Evolutionary conservation across 2,329 filamentous ascomycete genomes (phyloP), one percentile per base, ranked within the genome.

Genomic region (Penicillium sp.): DNA sequence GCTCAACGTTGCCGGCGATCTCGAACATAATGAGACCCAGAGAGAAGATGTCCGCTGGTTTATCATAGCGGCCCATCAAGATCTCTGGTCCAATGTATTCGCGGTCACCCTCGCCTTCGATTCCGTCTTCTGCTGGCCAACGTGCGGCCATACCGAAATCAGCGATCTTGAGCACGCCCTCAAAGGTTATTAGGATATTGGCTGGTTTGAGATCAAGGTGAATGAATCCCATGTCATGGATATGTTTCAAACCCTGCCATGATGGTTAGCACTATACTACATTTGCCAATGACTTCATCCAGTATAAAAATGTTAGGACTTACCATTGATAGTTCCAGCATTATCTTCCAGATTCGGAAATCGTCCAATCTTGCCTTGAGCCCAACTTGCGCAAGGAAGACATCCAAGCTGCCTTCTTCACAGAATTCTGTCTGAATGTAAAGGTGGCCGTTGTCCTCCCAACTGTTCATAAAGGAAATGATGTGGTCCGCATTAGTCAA

Each of bases 371-470:
- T 81, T 40, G 88, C 90, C 65, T 87, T 88, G 53, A 84, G 78
- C 22, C 93, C 93, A 53, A 88, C 82, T 51, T 85, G 81, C 15
- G 81, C 79, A 26, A 98, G 77, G 65, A 97, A 97, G 15, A 82
- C 78, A 65, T 94, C 86, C 38, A 98, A 74, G 53, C 88, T 95
- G 13, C 93, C 93, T 65, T 95, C 88, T 66, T 96, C 90, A 63
- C 93, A 98, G 65, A 84, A 97, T 64, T 98, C 93, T 0, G 91
- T 97, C 72, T 97, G 91, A 53, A 98, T 97, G 72, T 96, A 98
- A 8, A 98, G 79, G 63, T 91, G 83, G 49, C 80, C 80, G 58
- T 87, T 82, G 53, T 85, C 78, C 69, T 96, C 91, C 93, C 93
- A 98, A 65, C 83, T 84, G 61, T 94, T 83, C 48, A 89, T 76